Percentiles rank a stretch among this genome's conserved stretches.
These are phyloP conservation scores for Pyrus pyrifolia DNA, from an alignment of 306 rosid species.

Conservation along the genomic window DNA sequence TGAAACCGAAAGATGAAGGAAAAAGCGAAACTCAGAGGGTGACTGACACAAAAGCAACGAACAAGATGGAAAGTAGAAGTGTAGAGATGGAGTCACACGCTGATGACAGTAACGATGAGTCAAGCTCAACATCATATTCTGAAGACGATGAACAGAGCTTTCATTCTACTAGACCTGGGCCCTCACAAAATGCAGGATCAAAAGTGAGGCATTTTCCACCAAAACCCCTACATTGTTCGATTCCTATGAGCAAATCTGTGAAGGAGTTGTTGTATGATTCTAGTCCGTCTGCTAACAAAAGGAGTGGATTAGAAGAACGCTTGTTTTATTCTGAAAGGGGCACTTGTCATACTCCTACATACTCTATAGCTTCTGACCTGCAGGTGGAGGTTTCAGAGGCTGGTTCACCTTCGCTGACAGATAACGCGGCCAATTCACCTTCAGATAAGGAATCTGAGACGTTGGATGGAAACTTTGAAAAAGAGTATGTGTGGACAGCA, in stretches of 20 bases:
- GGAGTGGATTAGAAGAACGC: constrained; percentile 30
- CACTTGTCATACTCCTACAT: constrained; percentile 49
- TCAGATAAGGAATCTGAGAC: constrained; percentile 49
- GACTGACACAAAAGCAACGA: constrained; percentile 4
- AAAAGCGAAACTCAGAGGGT: constrained; percentile 5
- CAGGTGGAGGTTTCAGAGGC: constrained; percentile 91
- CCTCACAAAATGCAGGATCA: constrained; percentile 11
- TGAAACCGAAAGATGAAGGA: constrained; percentile 7
- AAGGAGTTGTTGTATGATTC: constrained; percentile 27
- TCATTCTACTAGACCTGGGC: constrained; percentile 8
- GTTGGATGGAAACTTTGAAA: constrained; percentile 57
- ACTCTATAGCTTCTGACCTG: constrained; percentile 82
- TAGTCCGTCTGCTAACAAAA: constrained; percentile 29
- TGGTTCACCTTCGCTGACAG: constrained; percentile 57
- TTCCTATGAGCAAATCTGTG: constrained; percentile 4
- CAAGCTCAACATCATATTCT: constrained; percentile 27
- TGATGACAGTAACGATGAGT: constrained; percentile 23
- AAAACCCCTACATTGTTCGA: constrained; percentile 14
- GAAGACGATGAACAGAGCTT: constrained; percentile 16
- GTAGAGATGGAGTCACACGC: constrained; percentile 20
- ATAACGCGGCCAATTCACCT: constrained; percentile 43
- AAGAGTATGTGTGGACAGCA: constrained; percentile 45
- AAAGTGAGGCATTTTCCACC: constrained; percentile 14
- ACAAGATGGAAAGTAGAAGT: constrained; percentile 12
- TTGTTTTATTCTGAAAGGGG: constrained; percentile 23